Conservation (phyloP, 2,329 filamentous ascomycete genomes). For the Didymella exigua region DNA sequence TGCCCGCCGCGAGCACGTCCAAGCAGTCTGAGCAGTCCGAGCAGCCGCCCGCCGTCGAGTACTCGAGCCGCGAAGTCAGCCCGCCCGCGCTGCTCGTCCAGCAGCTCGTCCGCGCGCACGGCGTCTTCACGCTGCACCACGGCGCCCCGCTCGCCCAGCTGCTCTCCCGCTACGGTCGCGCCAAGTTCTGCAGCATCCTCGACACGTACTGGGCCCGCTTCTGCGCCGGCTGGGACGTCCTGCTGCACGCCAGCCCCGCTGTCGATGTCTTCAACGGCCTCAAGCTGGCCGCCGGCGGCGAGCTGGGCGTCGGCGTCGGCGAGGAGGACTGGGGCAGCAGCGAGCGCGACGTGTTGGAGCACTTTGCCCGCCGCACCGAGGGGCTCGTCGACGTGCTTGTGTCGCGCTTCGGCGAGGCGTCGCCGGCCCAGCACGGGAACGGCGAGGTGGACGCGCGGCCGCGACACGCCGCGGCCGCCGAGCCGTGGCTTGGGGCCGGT, state of each 20-base stretch:
- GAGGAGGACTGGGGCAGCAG: constrained; percentile 95
- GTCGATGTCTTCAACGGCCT: constrained; percentile 80
- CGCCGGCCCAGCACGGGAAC: constrained; percentile 37
- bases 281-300: constrained; percentile 86
- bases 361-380: constrained; percentile 77
- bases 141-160: constrained; percentile 73
- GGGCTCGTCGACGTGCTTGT: constrained; percentile 89
- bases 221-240: constrained; percentile 76
- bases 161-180: constrained; percentile 66
- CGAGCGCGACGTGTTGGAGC: constrained; percentile 90
- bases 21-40: too few relatives aligned
- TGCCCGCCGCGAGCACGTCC: constrained; percentile 58
- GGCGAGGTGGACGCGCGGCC: constrained; percentile 33
- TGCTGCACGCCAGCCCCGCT: constrained; percentile 87
- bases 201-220: constrained; percentile 81
- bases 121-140: constrained; percentile 86
- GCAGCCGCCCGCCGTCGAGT: constrained; percentile 64
- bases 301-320: constrained; percentile 90
- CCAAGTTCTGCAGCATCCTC: constrained; percentile 73
- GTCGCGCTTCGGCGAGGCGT: constrained; percentile 75
- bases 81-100: constrained; percentile 77
- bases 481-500: constrained; percentile 77
- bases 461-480: constrained; percentile 28
- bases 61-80: constrained; percentile 88
- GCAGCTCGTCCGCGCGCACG: constrained; percentile 82